Conservation (phyloP, 305 asterid genomes). For the Fraxinus greggii region DNA sequence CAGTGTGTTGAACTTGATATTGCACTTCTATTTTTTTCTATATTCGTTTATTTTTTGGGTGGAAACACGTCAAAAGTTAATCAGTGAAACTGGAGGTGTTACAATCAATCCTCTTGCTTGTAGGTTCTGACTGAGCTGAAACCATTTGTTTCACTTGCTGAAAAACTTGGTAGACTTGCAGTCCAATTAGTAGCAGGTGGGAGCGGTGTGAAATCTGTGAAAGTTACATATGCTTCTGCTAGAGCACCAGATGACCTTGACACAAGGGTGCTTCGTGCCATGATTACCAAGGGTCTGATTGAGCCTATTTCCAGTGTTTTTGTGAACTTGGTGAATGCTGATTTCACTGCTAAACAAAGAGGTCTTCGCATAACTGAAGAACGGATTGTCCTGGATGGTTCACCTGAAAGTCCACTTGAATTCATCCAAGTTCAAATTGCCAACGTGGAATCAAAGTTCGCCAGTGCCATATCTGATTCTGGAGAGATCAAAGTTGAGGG, state of each 20-base stretch:
- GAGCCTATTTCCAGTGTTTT: slow-evolving; percentile 83
- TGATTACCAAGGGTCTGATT: slow-evolving; percentile 89
- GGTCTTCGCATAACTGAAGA: slow-evolving; percentile 79
- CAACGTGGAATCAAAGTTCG: slow-evolving; percentile 77
- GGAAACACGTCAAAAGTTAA: not conserved
- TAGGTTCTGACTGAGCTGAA: slow-evolving; percentile 83
- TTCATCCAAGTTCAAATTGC: slow-evolving; percentile 74
- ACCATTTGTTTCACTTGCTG: slow-evolving; percentile 77
- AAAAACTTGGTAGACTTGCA: slow-evolving; percentile 90
- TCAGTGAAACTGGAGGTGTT: not conserved
- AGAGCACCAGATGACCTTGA: slow-evolving; percentile 89
- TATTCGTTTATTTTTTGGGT: not conserved
- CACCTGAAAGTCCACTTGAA: slow-evolving; percentile 85
- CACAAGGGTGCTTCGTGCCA: slow-evolving; percentile 86
- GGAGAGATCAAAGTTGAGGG: slow-evolving; percentile 89
- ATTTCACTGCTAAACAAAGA: slow-evolving; percentile 88
- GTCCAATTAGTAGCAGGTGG: slow-evolving; percentile 94
- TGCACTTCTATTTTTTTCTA: not conserved
- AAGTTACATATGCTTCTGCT: slow-evolving; percentile 74
- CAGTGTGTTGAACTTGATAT: not conserved
- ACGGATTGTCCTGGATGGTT: slow-evolving; percentile 61
- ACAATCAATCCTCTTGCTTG: slow-evolving; percentile 14
- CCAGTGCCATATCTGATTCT: slow-evolving; percentile 78
- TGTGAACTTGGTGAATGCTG: slow-evolving; percentile 85
- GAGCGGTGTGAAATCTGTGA: slow-evolving; percentile 72